Evolutionary conservation across 768 basidiomycete species (phyloP).

Genomic region (Boletus barrowsii): DNA sequence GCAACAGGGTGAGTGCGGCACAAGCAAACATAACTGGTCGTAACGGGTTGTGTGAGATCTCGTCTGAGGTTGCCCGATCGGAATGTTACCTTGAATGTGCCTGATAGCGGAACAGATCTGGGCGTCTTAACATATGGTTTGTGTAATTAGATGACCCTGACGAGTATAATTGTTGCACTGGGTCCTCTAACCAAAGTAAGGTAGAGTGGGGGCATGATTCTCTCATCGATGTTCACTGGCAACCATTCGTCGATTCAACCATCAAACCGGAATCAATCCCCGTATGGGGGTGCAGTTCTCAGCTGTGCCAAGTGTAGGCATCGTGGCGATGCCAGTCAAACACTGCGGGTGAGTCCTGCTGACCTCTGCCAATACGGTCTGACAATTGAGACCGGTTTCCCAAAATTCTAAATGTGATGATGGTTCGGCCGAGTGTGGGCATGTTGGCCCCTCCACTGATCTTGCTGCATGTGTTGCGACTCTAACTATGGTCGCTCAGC

Average conservation of each 20-base stretch:
- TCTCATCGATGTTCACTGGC: slow-evolving; percentile 18
- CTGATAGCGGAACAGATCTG: slow-evolving; percentile 32
- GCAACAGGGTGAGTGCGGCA: slow-evolving; percentile 31
- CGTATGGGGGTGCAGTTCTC: slow-evolving; percentile 19
- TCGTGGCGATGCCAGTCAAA: slow-evolving; percentile 26
- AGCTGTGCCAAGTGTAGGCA: slow-evolving; percentile 3
- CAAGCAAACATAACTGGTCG: slow-evolving; percentile 27
- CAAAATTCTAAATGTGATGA: slow-evolving; percentile 3
- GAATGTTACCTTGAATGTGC: slow-evolving; percentile 25
- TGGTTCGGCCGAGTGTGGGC: slow-evolving; percentile 7
- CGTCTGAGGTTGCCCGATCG: slow-evolving; percentile 25
- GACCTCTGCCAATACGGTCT: slow-evolving; percentile 9
- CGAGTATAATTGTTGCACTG: slow-evolving; percentile 14
- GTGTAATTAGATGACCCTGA: slow-evolving; percentile 27
- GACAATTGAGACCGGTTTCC: slow-evolving; percentile 21
- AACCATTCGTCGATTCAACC: slow-evolving; percentile 16
- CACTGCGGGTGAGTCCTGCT: slow-evolving; percentile 10
- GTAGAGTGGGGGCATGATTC: slow-evolving; percentile 12
- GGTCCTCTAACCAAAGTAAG: slow-evolving; percentile 33
- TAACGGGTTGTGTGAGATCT: slow-evolving; percentile 31
- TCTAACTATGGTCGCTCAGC: slow-evolving; percentile 19
- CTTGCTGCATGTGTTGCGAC: slow-evolving; percentile 5
- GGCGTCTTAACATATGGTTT: slow-evolving; percentile 11
- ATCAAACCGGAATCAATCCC: slow-evolving; percentile 18
- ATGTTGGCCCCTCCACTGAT: slow-evolving; percentile 4